Base-by-base conservation (phyloP, 805 yeast species). In the Saccharomyces jurei region DNA sequence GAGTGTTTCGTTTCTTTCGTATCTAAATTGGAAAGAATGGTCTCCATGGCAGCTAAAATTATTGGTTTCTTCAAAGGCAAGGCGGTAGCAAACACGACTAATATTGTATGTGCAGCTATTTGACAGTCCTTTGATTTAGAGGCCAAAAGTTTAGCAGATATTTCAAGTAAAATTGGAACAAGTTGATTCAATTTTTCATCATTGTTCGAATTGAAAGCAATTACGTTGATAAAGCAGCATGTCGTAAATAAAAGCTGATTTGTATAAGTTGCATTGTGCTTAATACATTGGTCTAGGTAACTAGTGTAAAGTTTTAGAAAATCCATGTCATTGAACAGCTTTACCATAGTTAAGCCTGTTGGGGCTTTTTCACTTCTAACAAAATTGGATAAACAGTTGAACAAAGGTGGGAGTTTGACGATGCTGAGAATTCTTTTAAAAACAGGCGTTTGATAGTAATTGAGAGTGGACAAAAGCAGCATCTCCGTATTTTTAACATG, bases 401-500 rank as follows among this genome's bases (percentile, higher is more conserved):
- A 91, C 48, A 89, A 73, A 26, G 83, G 81, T n/a, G 98, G 98
- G 55, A 90, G 73, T 46, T 75, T 75, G n/a, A 87, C 74, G 28
- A 89, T 85, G 60, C 87, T 84, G 56, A 94, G 71, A 48, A 92
- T 74, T 60, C 94, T 82, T 50, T 82, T 78, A 69, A 94, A 94
- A 5, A 87, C 76, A 0, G 90, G 84, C 41, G 81, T 76, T 60
- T 78, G 81, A 71, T 84, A 89, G 71, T 86, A 89, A n/a, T 97
- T 95, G 60, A 94, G 75, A 1, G 87, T 78, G 2, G 91, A 77
- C 54, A 92, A 70, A 48, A 94, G 66, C 31, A 94, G 66, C 53
- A 76, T 67, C 68, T 92, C 98, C 0, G 90, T 74, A 64, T 87
- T 89, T 63, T 86, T 84, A 50, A 87, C 76, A 67, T 94, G 91